These are phyloP conservation scores for Primulina eburnea DNA, from an alignment of 257 asterid genomes.

Conservation along the genomic window DNA sequence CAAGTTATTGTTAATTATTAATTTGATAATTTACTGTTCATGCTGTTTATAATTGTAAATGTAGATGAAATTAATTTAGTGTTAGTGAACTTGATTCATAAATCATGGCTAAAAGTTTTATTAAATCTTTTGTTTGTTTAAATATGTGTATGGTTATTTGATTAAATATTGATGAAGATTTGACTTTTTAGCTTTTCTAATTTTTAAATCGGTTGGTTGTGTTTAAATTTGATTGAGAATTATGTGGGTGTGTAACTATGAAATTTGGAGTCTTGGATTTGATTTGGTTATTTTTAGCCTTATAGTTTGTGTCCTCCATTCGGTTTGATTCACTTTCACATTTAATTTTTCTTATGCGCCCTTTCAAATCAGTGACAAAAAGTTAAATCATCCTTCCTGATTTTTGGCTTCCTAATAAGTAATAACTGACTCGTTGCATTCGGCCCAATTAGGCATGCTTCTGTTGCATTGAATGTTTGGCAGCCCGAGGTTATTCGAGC, in stretches of 20 bases:
- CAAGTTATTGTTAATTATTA: too few species aligned
- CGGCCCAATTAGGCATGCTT: slow-evolving; percentile 57
- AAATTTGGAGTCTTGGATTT: neutral
- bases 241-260: neutral
- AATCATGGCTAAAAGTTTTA: too few species aligned
- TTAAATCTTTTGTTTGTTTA: too few species aligned
- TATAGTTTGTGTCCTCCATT: neutral
- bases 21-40: too few species aligned
- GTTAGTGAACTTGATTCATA: too few species aligned
- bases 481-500: slow-evolving; percentile 83
- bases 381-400: neutral
- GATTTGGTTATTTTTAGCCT: slow-evolving; percentile 15
- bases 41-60: too few species aligned
- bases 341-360: neutral
- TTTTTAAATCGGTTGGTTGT: too few species aligned
- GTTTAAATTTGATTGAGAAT: too few species aligned
- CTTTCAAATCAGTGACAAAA: neutral
- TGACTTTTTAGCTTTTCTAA: too few species aligned
- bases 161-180: too few species aligned
- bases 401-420: neutral
- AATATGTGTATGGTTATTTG: too few species aligned
- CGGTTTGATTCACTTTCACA: slow-evolving; percentile 17
- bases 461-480: slow-evolving; percentile 83
- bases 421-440: neutral
- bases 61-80: too few species aligned